Conservation (phyloP, 192 early-diverging fungal species). For the Linnemannia exigua region DNA sequence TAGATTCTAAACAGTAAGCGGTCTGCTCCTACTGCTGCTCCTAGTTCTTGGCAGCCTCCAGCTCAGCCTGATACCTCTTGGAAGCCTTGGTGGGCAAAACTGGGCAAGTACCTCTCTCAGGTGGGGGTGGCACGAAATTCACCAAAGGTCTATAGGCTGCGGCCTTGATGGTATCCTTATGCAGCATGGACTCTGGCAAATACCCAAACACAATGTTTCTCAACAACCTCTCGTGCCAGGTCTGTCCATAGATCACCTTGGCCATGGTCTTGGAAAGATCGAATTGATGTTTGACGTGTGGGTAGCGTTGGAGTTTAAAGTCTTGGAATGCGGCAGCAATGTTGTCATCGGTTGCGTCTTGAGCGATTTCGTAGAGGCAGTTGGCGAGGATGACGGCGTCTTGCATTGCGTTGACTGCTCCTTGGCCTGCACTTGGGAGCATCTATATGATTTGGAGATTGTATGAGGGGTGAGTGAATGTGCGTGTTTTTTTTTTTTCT, state of each 20-base stretch:
- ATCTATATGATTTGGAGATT: constrained; percentile 21
- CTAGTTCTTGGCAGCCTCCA: not conserved
- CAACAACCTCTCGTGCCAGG: constrained; percentile 23
- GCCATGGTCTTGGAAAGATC: constrained; percentile 27
- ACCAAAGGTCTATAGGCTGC: constrained; percentile 29
- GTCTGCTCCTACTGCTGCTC: not conserved
- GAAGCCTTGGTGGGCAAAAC: constrained; percentile 31
- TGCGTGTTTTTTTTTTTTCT: not conserved
- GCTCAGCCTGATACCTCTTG: constrained; percentile 20
- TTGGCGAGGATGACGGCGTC: constrained; percentile 45
- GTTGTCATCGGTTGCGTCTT: constrained; percentile 2
- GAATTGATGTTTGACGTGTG: constrained; percentile 29
- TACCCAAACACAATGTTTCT: constrained; percentile 31
- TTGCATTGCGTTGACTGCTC: constrained; percentile 47
- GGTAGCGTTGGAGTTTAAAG: constrained; percentile 34
- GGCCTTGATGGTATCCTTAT: constrained; percentile 34
- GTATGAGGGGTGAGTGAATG: not conserved
- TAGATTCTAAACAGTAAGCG: not conserved
- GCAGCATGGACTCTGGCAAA: constrained; percentile 30
- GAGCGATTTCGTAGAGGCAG: constrained; percentile 30
- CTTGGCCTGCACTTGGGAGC: constrained; percentile 42
- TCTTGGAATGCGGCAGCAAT: constrained; percentile 27
- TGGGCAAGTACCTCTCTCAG: constrained; percentile 21
- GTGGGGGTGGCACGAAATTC: constrained; percentile 21
- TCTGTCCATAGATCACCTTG: constrained; percentile 35